These are phyloP conservation scores for Quercus engelmannii DNA, from an alignment of 306 rosid genomes.

Conservation along the genomic window DNA sequence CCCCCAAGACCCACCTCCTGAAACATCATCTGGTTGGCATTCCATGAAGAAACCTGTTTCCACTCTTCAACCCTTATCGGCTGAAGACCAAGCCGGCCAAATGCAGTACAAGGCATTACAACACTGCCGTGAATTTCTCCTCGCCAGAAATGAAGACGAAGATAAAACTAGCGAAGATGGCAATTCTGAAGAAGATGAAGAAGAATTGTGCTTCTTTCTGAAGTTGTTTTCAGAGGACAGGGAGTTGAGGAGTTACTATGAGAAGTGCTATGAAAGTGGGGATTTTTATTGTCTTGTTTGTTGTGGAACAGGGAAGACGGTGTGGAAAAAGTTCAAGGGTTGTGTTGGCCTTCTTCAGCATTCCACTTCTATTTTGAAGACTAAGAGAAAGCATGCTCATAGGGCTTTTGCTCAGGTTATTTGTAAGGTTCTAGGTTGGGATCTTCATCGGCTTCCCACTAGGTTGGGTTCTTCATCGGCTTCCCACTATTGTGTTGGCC, in stretches of 20 bases:
- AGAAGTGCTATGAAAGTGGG: conserved; percentile 45
- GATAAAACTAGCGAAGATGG: conserved; percentile 6
- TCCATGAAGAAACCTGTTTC: conserved; percentile 16
- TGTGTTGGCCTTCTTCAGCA: conserved; percentile 61
- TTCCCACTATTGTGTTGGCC: conserved; percentile 44
- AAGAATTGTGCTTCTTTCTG: conserved; percentile 43
- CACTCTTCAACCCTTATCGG: conserved; percentile 15
- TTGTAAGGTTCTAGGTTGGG: conserved; percentile 70
- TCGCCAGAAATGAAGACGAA: neutral
- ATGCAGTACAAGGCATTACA: conserved; percentile 44
- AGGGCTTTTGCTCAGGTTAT: conserved; percentile 55
- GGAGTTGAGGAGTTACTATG: conserved; percentile 53
- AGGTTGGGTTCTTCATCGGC: conserved; percentile 61
- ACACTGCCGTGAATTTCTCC: conserved; percentile 41
- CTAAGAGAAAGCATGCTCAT: conserved; percentile 51
- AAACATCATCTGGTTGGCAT: conserved; percentile 43
- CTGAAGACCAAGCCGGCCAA: conserved; percentile 24
- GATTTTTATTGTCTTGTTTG: conserved; percentile 73
- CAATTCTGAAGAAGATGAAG: conserved; percentile 22
- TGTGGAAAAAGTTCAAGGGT: conserved; percentile 54
- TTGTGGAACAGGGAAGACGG: conserved; percentile 48
- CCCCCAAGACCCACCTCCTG: neutral
- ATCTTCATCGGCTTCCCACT: conserved; percentile 49
- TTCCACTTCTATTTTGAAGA: conserved; percentile 34
- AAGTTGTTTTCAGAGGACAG: conserved; percentile 43